phyloP scores from a whole-genome alignment of 2,329 filamentous ascomycete genomes.

The Trichoderma sp. region DNA sequence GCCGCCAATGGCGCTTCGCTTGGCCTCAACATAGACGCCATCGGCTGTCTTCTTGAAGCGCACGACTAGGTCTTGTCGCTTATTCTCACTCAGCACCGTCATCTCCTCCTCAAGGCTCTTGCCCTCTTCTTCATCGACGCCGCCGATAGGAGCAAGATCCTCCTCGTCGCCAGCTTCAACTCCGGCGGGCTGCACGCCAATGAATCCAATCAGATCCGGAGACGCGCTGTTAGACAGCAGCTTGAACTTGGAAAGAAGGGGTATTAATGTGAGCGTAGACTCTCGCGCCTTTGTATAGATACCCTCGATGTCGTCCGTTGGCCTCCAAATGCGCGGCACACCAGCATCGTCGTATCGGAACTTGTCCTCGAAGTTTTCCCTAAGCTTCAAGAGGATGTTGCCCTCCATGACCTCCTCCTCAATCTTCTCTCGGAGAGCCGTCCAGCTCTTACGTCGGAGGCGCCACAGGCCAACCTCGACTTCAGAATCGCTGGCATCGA shows the following conservation, averaged over 20 bases:
- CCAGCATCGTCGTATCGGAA: constrained; percentile 96
- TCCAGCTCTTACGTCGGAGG: constrained; percentile 91
- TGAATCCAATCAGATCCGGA: constrained; percentile 81
- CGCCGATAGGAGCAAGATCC: constrained; percentile 84
- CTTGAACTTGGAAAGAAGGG: constrained; percentile 81
- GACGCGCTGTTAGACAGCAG: constrained; percentile 71
- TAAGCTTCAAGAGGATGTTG: constrained; percentile 89
- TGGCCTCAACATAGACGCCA: constrained; percentile 96
- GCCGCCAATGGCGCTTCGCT: constrained; percentile 92
- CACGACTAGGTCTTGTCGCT: constrained; percentile 87
- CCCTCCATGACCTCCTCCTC: constrained; percentile 99
- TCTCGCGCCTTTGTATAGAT: constrained; percentile 90
- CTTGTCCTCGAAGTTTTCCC: constrained; percentile 99
- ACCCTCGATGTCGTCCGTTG: constrained; percentile 95
- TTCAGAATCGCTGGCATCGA: constrained; percentile 88
- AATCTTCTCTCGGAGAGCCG: constrained; percentile 82
- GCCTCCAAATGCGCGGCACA: constrained; percentile 94
- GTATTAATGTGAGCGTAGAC: constrained; percentile 87
- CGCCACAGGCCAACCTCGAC: constrained; percentile 92
- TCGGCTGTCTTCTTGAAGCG: constrained; percentile 99
- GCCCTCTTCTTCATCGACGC: constrained; percentile 90
- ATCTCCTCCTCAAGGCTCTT: constrained; percentile 96
- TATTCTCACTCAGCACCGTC: constrained; percentile 86
- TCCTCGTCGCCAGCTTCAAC: constrained; percentile 85
- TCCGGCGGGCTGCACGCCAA: constrained; percentile 74